Evolutionary conservation across 371 early-diverging fungal species (phyloP).

Genomic region (Syncephalastrum monosporum): DNA sequence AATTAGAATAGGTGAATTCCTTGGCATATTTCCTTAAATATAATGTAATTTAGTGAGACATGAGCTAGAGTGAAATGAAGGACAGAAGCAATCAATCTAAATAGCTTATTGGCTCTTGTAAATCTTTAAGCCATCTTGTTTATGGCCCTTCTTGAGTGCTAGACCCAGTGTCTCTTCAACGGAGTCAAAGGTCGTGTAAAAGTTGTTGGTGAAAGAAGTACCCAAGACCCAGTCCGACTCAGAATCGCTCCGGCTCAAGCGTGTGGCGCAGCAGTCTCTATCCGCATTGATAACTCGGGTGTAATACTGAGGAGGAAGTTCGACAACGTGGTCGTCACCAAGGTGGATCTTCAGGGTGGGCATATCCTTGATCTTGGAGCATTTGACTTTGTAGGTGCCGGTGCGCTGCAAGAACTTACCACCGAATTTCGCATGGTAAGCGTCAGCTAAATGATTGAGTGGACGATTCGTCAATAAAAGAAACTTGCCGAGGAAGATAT

Average conservation of each 20-base stretch:
- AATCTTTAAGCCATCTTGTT: constrained; percentile 32
- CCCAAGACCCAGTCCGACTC: constrained; percentile 47
- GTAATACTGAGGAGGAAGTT: constrained; percentile 42
- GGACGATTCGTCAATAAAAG: neutral
- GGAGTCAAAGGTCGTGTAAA: constrained; percentile 45
- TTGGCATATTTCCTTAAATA: too few relatives aligned
- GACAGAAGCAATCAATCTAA: too few relatives aligned
- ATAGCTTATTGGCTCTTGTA: constrained; percentile 23
- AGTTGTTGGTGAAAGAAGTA: constrained; percentile 39
- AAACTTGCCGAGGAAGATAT: neutral
- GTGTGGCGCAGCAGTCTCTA: constrained; percentile 38
- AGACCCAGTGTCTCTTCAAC: constrained; percentile 37
- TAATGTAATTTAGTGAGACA: too few relatives aligned
- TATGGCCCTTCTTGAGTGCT: constrained; percentile 38
- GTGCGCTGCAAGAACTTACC: constrained; percentile 24
- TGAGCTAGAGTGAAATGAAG: too few relatives aligned
- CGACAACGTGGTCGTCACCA: constrained; percentile 35
- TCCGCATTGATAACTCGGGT: constrained; percentile 30
- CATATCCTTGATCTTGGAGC: constrained; percentile 30
- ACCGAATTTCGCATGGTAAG: constrained; percentile 38
- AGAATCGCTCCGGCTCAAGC: constrained; percentile 35
- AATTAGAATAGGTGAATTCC: too few relatives aligned
- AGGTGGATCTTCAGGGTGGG: constrained; percentile 38
- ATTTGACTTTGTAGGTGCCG: constrained; percentile 35
- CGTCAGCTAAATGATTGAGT: constrained; percentile 23